Base-by-base conservation (phyloP, 2,329 filamentous ascomycete species). In the Magnaporthiopsis rhizophila region DNA sequence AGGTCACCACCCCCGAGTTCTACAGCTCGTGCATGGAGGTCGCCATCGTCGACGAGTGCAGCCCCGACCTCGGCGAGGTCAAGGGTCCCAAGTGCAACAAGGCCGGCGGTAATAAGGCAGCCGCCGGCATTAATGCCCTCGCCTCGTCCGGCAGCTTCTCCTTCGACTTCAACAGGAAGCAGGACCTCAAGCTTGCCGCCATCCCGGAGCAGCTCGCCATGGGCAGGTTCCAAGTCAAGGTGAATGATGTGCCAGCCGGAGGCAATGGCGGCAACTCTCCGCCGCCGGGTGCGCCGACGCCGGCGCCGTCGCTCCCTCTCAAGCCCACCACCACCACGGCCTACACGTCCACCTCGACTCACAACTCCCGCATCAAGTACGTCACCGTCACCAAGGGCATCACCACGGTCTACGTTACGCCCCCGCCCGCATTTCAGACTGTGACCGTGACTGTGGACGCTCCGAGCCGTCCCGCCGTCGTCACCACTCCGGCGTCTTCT, bases 11-110 rank as follows among this genome's bases (percentile, higher is more conserved):
- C 3, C 71, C 71, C 1, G 75, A 74, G 67, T 72, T 77, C 64
- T 73, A 82, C 79, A 75, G 73, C 9, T 71, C 70, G 59, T 74
- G 67, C 81, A 86, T 71, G 75, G 87, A 74, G 67, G 67, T 70
- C 62, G 69, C 70, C 60, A 69, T 72, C 45, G 71, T 73, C 36
- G 71, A 73, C 58, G 66, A 70, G 38, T 73, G 71, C 66, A 69
- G 69, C 50, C 64, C 65, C 61, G 77, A 81, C 56, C 74, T 84
- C 57, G 76, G 72, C 50, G 68, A 67, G 3, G 65, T 76, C 66
- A 77, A 78, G 69, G 76, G 74, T 21, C 73, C 74, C 4, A 69
- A 71, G 38, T 74, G 77, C 60, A 70, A 70, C 15, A 57, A 57
- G 3, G 26, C n/a, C 7, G n/a, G 9, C 24, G 12, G 12, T 12